Conservation (phyloP, 495 filamentous ascomycete species). For the Stereocaulon alpinum region DNA sequence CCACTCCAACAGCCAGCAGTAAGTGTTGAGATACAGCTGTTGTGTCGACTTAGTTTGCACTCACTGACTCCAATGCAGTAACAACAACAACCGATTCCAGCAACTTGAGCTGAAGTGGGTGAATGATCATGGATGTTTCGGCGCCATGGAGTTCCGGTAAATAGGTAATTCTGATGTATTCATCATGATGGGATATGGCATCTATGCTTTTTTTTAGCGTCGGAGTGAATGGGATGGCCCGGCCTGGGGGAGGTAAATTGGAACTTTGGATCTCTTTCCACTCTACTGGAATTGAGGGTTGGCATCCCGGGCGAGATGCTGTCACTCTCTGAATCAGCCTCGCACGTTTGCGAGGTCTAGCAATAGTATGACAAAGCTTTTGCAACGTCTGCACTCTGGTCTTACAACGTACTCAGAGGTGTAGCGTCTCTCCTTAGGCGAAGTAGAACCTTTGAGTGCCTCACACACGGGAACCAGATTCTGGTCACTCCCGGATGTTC, state of each 20-base stretch:
- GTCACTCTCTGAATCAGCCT: background rate
- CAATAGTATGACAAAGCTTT: background rate
- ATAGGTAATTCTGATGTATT: conserved; percentile 11
- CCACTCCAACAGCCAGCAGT: conserved; percentile 95
- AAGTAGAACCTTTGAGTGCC: no score
- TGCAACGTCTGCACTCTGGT: background rate
- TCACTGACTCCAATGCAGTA: conserved; percentile 19
- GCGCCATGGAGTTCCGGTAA: conserved; percentile 90
- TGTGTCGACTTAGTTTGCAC: background rate
- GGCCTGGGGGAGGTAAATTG: conserved; percentile 4
- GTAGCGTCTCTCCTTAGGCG: no score
- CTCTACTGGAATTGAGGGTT: background rate
- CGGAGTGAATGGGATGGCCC: conserved; percentile 12
- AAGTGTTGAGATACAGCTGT: conserved; percentile 28
- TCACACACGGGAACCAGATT: no score
- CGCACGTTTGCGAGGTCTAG: background rate
- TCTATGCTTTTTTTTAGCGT: conserved; percentile 5
- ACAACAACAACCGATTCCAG: conserved; percentile 55
- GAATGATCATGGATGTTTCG: conserved; percentile 70
- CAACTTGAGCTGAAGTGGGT: conserved; percentile 86
- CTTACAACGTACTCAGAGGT: no score
- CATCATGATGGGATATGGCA: conserved; percentile 9
- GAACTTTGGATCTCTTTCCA: background rate
- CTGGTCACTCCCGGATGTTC: no score
- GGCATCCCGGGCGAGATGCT: background rate